These are phyloP conservation scores for Syzygium syzygioides DNA, from an alignment of 441 rosid species.

Conservation along the genomic window DNA sequence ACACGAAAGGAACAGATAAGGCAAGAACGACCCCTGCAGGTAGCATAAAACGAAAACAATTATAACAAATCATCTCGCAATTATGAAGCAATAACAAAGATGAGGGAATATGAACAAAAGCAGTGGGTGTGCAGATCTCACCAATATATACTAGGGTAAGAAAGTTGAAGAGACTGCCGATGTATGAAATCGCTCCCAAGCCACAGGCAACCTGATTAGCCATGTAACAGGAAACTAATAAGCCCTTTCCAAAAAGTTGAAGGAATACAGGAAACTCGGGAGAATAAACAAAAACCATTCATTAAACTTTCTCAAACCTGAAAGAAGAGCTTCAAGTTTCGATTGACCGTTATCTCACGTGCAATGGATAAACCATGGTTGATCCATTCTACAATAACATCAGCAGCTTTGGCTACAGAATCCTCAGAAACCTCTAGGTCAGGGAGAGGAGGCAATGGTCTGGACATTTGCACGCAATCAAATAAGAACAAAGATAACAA, in stretches of 20 bases:
- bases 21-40: constrained; percentile 60
- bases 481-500: not conserved
- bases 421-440: constrained; percentile 73
- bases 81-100: not conserved
- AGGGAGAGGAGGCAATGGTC: constrained; percentile 92
- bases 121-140: constrained; percentile 23
- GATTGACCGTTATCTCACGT: constrained; percentile 51
- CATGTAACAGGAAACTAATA: not conserved
- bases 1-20: constrained; percentile 57
- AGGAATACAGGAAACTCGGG: not conserved
- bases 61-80: not conserved
- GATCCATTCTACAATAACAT: constrained; percentile 31
- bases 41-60: not conserved
- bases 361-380: constrained; percentile 45
- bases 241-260: not conserved
- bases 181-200: constrained; percentile 51
- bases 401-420: constrained; percentile 38
- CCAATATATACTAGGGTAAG: constrained; percentile 73
- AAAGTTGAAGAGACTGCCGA: constrained; percentile 64
- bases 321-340: constrained; percentile 48
- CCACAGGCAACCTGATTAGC: constrained; percentile 49
- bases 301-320: constrained; percentile 35
- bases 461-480: constrained; percentile 7
- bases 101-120: not conserved
- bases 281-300: not conserved